Base-by-base conservation (phyloP, 371 early-diverging fungal genomes). In the Mucor circinelloides region DNA sequence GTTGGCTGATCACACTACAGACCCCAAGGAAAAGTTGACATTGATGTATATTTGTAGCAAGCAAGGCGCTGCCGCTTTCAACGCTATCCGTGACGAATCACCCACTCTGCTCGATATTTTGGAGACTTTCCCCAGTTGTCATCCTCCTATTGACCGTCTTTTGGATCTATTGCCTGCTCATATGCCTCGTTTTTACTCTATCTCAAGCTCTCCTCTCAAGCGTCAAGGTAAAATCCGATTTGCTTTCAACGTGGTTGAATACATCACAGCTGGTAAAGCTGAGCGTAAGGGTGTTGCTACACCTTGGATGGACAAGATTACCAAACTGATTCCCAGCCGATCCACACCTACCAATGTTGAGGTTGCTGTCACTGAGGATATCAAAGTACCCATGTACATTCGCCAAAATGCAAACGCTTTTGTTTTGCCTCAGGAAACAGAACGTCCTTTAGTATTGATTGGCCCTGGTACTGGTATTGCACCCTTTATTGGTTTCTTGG, bases 391-490 rank as follows among this genome's bases (percentile, higher is more conserved):
- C 27, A 71, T 93, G 15, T 92, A 87, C 72, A 80, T 87, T 38
- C 81, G 86, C 27, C 83, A 79, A 4, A 87, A 82, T 27, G 63
- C 74, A 32, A 81, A 75, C 56, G 77, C 74, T 7, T 91, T 95
- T 79, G 78, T 73, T 12, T 77, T 92, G 46, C 93, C 93, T 34
- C 46, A 59, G 19, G 78, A 84, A 28, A 71, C 78, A 17, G 63
- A 72, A 3, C 80, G 76, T 17, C 93, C 93, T 0, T 73, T 94
- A 23, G 63, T 96, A 2, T 73, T 96, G 77, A 85, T 97, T 27
- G 91, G 94, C 1, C 91, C 94, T 4, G 97, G 97, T 59, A 95
- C 97, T 6, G 97, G 97, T 30, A 84, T 97, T 56, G 92, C 97
- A 6, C 96, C 97, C 12, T 93, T 95, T 58, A 77, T 94, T 36